These are phyloP conservation scores for Diplogelasinospora grovesii DNA, from an alignment of 495 filamentous ascomycete genomes.

Conservation along the genomic window DNA sequence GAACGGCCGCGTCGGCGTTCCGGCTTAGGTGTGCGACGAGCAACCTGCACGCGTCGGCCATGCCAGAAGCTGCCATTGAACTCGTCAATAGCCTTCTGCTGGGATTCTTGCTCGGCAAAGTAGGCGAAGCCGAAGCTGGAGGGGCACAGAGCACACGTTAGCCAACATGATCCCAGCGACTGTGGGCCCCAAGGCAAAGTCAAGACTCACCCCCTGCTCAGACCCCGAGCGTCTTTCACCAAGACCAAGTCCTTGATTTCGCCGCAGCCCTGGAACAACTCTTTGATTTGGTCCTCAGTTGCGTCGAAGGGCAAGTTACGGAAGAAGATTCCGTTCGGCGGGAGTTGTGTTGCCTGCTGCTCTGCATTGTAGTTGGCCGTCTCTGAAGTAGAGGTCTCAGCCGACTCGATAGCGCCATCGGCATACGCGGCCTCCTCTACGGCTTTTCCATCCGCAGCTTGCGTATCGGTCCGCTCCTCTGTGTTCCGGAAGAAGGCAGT, in stretches of 20 bases:
- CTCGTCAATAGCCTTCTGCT: constrained; percentile 53
- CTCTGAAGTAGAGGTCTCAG: no score
- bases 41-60: constrained; percentile 65
- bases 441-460: constrained; percentile 23
- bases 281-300: constrained; percentile 60
- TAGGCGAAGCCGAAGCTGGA: constrained; percentile 72
- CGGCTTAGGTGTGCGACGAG: constrained; percentile 34
- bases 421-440: constrained; percentile 8
- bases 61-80: constrained; percentile 67
- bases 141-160: constrained; percentile 16
- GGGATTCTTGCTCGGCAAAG: constrained; percentile 52
- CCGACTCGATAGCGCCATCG: no score
- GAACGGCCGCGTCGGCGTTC: no score
- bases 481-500: constrained; percentile 13
- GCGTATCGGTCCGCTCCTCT: constrained; percentile 12
- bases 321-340: constrained; percentile 45
- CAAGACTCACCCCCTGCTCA: constrained; percentile 77
- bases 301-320: constrained; percentile 86
- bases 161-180: constrained; percentile 1
- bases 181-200: background rate
- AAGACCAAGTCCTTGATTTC: constrained; percentile 48
- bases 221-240: constrained; percentile 61
- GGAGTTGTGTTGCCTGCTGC: no score
- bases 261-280: constrained; percentile 62
- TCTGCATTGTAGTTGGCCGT: no score